Conservation (phyloP, 257 asterid genomes). For the Gentiana dahurica region DNA sequence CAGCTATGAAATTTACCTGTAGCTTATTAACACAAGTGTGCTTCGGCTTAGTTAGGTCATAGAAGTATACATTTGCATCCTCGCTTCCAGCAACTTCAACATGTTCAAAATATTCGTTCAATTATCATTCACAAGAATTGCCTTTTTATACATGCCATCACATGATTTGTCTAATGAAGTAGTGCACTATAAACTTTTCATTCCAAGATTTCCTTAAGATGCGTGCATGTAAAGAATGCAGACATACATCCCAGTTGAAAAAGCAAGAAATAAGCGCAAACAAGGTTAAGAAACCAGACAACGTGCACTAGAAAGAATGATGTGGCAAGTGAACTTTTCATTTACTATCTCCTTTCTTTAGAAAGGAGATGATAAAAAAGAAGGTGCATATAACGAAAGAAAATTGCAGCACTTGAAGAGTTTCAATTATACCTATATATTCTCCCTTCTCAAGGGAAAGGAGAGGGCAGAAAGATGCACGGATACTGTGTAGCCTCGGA, state of each 20-base stretch:
- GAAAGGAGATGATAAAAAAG: neutral
- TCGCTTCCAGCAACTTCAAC: conserved; percentile 94
- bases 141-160: neutral
- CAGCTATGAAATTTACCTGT: conserved; percentile 42
- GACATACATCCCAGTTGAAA: neutral
- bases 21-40: conserved; percentile 94
- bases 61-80: conserved; percentile 89
- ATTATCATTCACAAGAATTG: conserved; percentile 15
- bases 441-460: conserved; percentile 99
- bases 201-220: neutral
- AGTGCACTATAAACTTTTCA: neutral
- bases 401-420: neutral
- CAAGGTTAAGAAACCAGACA: too few species aligned
- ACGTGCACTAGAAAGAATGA: too few species aligned
- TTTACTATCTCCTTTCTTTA: too few species aligned
- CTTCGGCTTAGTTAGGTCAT: conserved; percentile 79
- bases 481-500: conserved; percentile 75
- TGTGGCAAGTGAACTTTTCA: too few species aligned
- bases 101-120: conserved; percentile 6
- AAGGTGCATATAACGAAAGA: neutral
- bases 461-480: conserved; percentile 96
- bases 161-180: neutral
- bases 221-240: neutral
- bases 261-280: too few species aligned
- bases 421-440: conserved; percentile 51